A percentile compares a stretch with the other conserved stretches of the same genome.
Evolutionary conservation across 331 rosid species (phyloP).

Genomic region (Cydonia oblonga): DNA sequence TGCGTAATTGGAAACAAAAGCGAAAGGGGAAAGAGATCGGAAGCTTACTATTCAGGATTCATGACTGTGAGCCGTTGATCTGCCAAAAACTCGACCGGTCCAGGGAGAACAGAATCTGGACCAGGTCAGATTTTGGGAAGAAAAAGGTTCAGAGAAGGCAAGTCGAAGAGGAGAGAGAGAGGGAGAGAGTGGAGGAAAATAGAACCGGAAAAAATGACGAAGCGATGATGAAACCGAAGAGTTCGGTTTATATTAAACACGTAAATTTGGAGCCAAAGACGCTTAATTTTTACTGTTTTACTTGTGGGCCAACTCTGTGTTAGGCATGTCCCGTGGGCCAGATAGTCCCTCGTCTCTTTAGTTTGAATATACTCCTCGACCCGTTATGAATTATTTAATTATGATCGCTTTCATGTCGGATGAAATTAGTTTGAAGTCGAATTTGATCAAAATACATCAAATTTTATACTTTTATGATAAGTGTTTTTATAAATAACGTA

Average conservation of each 20-base stretch:
- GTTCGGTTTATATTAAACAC: background rate
- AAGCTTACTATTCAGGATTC: conserved; percentile 43
- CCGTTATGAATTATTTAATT: too few relatives aligned
- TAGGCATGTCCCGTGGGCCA: too few relatives aligned
- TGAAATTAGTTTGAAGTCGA: too few relatives aligned
- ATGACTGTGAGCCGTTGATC: conserved; percentile 23
- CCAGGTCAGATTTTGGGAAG: background rate
- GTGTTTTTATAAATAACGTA: too few relatives aligned
- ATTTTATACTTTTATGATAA: too few relatives aligned
- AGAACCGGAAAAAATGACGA: background rate
- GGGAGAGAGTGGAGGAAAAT: background rate
- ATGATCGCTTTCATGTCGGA: too few relatives aligned
- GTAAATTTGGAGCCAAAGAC: background rate
- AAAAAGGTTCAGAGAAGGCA: background rate
- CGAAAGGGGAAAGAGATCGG: conserved; percentile 6
- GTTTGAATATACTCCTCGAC: too few relatives aligned
- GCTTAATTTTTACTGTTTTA: background rate
- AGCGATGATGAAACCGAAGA: background rate
- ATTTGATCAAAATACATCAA: too few relatives aligned
- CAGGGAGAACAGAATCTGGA: background rate
- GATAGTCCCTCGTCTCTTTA: too few relatives aligned
- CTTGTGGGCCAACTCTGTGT: too few relatives aligned
- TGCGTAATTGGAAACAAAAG: background rate
- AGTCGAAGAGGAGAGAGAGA: background rate
- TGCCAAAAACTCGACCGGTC: conserved; percentile 19